Evolutionary conservation across 345 rosid genomes (phyloP), one percentile per base, ranked within the genome.

Genomic region (Turnera subulata): DNA sequence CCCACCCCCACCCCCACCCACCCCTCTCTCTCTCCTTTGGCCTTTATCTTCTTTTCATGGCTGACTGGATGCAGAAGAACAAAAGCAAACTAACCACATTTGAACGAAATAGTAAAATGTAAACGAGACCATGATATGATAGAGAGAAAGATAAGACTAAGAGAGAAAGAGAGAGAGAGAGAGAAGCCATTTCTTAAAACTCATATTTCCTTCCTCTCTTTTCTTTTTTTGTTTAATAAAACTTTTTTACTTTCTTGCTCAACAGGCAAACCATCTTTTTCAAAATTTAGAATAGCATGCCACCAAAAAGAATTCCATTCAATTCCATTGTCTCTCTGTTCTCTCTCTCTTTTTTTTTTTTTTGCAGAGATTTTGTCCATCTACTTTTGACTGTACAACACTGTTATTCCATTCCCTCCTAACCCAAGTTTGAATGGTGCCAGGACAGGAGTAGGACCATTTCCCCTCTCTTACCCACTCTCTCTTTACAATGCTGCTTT

Each of bases 11-110:
- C n/a, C n/a, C n/a, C n/a, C n/a, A n/a, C n/a, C n/a, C n/a, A n/a
- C n/a, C n/a, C n/a, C n/a, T n/a, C n/a, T n/a, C n/a, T n/a, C n/a
- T n/a, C 54, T 53, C 35, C 32, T 46, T 46, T 47, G 15, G 32
- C 35, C 33, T 47, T 64, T 38, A 60, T 38, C 61, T 55, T 47
- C 61, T 64, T 64, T 64, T 46, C 48, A 64, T 64, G 68, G 48
- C 58, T 22, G 12, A 11, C 26, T 35, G 17, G 24, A 37, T 46
- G 53, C 45, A n/a, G n/a, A n/a, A n/a, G n/a, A n/a, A n/a, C n/a
- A 24, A 54, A 63, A 23, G 53, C 65, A 53, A 63, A 45, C 52
- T 19, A 16, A 35, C 50, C 44, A 9, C 2, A 14, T 21, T 62
- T 44, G 29, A 62, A 14, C 32, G 43, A 58, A 58, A 18, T 40